Percentiles rank a stretch among this genome's conserved stretches.
Conservation (phyloP, 139 green algal genomes). For the Chlamydomonas applanata region DNA sequence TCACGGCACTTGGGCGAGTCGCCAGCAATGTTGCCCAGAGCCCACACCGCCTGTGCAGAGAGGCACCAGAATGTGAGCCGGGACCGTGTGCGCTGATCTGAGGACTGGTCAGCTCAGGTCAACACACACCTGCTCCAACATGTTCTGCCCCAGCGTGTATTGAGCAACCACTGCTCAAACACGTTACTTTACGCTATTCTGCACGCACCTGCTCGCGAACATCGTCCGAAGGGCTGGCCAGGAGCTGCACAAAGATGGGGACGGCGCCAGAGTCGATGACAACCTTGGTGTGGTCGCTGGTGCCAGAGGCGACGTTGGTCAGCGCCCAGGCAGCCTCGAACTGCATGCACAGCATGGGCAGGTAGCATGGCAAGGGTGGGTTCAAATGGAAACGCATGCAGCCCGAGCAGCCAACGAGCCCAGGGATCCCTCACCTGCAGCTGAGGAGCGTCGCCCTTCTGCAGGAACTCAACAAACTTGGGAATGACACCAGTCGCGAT, state of each 20-base stretch:
- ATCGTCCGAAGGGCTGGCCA: slow-evolving; percentile 89
- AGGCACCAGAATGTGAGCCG: not conserved
- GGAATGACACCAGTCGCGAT: slow-evolving; percentile 94
- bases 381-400: not conserved
- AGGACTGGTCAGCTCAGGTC: not conserved
- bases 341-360: slow-evolving; percentile 45
- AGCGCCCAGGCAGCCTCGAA: slow-evolving; percentile 98
- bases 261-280: slow-evolving; percentile 96
- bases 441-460: slow-evolving; percentile 79
- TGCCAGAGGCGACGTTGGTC: slow-evolving; percentile 98
- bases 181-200: no score
- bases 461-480: slow-evolving; percentile 96
- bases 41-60: slow-evolving; percentile 92
- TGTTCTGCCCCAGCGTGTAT: not conserved
- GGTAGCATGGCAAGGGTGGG: not conserved
- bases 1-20: slow-evolving; percentile 93
- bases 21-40: slow-evolving; percentile 98
- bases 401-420: not conserved
- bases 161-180: not conserved
- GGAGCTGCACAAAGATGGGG: slow-evolving; percentile 96
- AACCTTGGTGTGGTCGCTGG: slow-evolving; percentile 93
- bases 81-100: not conserved
- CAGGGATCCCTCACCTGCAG: slow-evolving; percentile 64
- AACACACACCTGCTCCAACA: not conserved
- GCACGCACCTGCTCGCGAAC: slow-evolving; percentile 89